phyloP scores from a whole-genome alignment of 2,329 filamentous ascomycete species.

The Acarospora socialis region DNA sequence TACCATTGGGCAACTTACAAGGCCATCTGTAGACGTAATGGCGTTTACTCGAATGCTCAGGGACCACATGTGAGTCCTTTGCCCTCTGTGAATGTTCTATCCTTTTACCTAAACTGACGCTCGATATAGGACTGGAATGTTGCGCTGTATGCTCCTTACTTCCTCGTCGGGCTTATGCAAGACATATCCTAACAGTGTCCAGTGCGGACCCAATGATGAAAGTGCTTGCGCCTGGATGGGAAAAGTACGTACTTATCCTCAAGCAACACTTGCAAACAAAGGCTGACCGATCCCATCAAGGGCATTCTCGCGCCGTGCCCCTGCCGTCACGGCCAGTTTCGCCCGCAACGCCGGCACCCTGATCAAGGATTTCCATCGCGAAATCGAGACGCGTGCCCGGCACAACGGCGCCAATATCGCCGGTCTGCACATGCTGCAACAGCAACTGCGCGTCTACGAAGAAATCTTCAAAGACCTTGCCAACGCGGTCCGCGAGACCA shows the following conservation, averaged over 20 bases:
- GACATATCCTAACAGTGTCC: background rate
- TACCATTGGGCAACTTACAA: slow-evolving; percentile 40
- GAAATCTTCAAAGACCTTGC: slow-evolving; percentile 27
- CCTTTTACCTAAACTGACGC: slow-evolving; percentile 25
- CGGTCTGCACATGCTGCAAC: slow-evolving; percentile 26
- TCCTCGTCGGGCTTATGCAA: background rate
- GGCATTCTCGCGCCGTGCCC: slow-evolving; percentile 29
- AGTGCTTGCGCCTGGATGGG: slow-evolving; percentile 28
- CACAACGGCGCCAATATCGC: slow-evolving; percentile 27
- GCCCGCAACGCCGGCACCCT: slow-evolving; percentile 19
- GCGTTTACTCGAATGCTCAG: slow-evolving; percentile 28
- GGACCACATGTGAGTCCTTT: slow-evolving; percentile 20
- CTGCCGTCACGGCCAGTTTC: slow-evolving; percentile 26
- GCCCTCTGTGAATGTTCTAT: too few relatives aligned
- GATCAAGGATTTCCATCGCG: slow-evolving; percentile 28
- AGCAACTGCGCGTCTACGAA: slow-evolving; percentile 30
- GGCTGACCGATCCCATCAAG: too few relatives aligned
- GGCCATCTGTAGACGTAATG: slow-evolving; percentile 39
- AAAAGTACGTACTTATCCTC: slow-evolving; percentile 17
- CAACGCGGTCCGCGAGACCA: slow-evolving; percentile 19
- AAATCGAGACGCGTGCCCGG: slow-evolving; percentile 26
- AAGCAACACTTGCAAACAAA: too few relatives aligned
- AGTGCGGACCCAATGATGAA: slow-evolving; percentile 18
- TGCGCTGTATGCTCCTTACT: slow-evolving; percentile 11
- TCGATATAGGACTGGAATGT: slow-evolving; percentile 18